phyloP scores from a whole-genome alignment of 2,329 filamentous ascomycete genomes.

The Byssoonygena ceratinophila region DNA sequence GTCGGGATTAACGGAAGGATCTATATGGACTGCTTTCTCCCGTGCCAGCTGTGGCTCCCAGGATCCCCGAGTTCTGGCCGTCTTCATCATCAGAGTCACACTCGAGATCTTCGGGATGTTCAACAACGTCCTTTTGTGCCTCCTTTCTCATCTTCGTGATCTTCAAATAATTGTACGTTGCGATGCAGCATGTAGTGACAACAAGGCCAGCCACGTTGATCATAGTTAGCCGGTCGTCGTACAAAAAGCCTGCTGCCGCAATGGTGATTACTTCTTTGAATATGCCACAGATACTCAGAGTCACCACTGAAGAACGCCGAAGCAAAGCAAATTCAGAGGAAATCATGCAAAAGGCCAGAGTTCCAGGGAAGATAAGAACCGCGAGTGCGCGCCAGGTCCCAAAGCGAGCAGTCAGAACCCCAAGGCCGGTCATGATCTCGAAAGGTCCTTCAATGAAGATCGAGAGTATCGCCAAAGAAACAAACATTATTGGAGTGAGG shows the following conservation, averaged over 20 bases:
- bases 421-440: slow-evolving; percentile 56
- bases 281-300: slow-evolving; percentile 89
- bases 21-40: background rate
- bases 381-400: slow-evolving; percentile 56
- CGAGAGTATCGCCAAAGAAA: slow-evolving; percentile 67
- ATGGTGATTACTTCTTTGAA: slow-evolving; percentile 99
- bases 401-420: slow-evolving; percentile 53
- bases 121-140: slow-evolving; percentile 42
- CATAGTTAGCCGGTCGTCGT: slow-evolving; percentile 74
- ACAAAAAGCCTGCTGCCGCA: slow-evolving; percentile 72
- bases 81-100: slow-evolving; percentile 14
- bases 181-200: slow-evolving; percentile 81
- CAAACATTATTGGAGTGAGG: slow-evolving; percentile 94
- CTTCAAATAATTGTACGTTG: slow-evolving; percentile 88
- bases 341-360: slow-evolving; percentile 93
- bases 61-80: background rate
- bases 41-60: background rate
- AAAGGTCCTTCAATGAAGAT: slow-evolving; percentile 73
- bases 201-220: slow-evolving; percentile 80
- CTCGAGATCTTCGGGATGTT: slow-evolving; percentile 17
- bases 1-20: background rate
- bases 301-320: slow-evolving; percentile 90
- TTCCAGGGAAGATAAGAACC: slow-evolving; percentile 79
- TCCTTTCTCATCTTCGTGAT: slow-evolving; percentile 78
- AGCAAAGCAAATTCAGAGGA: slow-evolving; percentile 89